phyloP scores from a whole-genome alignment of 331 rosid genomes.

The Quercus phellos region DNA sequence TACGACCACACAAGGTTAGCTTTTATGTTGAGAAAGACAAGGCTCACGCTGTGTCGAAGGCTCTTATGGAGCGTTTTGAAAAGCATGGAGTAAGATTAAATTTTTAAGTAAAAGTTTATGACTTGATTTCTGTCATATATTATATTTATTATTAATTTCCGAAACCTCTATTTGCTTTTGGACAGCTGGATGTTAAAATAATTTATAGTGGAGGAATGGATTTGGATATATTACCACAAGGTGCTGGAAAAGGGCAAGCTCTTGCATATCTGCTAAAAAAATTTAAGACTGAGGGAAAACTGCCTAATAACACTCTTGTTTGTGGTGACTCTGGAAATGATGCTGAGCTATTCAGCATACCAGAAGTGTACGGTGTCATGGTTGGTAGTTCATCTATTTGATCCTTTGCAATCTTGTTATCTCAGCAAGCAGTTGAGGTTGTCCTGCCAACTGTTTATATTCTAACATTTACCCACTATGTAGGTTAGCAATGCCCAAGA shows the following conservation, averaged over 20 bases:
- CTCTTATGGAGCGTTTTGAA: slow-evolving; percentile 58
- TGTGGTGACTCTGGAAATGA: slow-evolving; percentile 99
- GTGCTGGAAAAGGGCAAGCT: slow-evolving; percentile 99
- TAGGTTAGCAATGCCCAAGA: slow-evolving; percentile 99
- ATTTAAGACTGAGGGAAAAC: slow-evolving; percentile 63
- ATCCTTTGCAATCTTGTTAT: slow-evolving; percentile 1
- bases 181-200: slow-evolving; percentile 93
- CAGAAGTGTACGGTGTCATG: slow-evolving; percentile 93
- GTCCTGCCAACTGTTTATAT: background rate
- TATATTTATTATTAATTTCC: slow-evolving; percentile 2
- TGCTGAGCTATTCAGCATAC: slow-evolving; percentile 91
- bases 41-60: slow-evolving; percentile 60
- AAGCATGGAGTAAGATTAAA: slow-evolving; percentile 62
- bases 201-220: slow-evolving; percentile 96
- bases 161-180: slow-evolving; percentile 8
- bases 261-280: slow-evolving; percentile 88
- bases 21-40: slow-evolving; percentile 74
- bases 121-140: background rate
- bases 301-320: slow-evolving; percentile 77
- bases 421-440: slow-evolving; percentile 3
- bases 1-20: slow-evolving; percentile 87
- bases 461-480: slow-evolving; percentile 17
- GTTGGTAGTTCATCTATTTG: slow-evolving; percentile 46
- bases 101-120: slow-evolving; percentile 3
- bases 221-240: slow-evolving; percentile 85